A percentile compares a stretch with the other conserved stretches of the same genome.
phyloP scores from a whole-genome alignment of 2,329 filamentous ascomycete genomes.

The Arachnomyces sp. region DNA sequence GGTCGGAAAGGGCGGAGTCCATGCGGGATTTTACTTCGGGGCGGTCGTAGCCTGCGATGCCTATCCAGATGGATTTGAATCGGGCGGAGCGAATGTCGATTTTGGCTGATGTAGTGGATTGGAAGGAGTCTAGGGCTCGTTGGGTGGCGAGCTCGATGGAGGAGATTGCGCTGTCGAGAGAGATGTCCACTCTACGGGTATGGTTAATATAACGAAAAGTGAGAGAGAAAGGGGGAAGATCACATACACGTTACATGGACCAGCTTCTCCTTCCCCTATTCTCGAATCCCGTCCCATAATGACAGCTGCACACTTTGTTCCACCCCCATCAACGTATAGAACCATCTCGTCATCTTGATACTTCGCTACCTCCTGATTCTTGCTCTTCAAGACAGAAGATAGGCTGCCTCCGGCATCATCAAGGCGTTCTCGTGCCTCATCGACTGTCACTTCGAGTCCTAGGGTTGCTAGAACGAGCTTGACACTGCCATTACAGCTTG shows the following conservation, averaged over 20 bases:
- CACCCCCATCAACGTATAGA: conserved; percentile 37
- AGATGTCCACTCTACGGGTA: conserved; percentile 17
- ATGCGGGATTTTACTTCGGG: conserved; percentile 22
- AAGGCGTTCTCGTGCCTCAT: conserved; percentile 17
- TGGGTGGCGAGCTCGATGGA: conserved; percentile 21
- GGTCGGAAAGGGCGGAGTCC: conserved; percentile 18
- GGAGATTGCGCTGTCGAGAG: conserved; percentile 16
- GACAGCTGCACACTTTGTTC: conserved; percentile 36
- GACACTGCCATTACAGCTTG: conserved; percentile 22
- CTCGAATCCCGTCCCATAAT: conserved; percentile 20
- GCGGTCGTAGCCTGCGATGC: conserved; percentile 34
- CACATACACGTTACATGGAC: conserved; percentile 34
- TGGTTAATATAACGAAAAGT: not conserved
- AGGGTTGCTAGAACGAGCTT: conserved; percentile 27
- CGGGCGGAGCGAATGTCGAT: not conserved
- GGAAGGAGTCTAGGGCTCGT: conserved; percentile 15
- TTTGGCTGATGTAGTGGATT: no score
- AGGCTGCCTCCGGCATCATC: conserved; percentile 20
- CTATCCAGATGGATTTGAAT: conserved; percentile 33
- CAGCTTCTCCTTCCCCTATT: conserved; percentile 23
- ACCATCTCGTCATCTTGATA: conserved; percentile 11
- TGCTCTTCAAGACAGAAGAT: conserved; percentile 13
- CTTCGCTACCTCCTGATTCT: not conserved
- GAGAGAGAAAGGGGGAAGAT: no score
- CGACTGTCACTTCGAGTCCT: conserved; percentile 16